Evolutionary conservation across 1,139 yeast species (phyloP).

Genomic region (Debaryomycetaceae sp.): DNA sequence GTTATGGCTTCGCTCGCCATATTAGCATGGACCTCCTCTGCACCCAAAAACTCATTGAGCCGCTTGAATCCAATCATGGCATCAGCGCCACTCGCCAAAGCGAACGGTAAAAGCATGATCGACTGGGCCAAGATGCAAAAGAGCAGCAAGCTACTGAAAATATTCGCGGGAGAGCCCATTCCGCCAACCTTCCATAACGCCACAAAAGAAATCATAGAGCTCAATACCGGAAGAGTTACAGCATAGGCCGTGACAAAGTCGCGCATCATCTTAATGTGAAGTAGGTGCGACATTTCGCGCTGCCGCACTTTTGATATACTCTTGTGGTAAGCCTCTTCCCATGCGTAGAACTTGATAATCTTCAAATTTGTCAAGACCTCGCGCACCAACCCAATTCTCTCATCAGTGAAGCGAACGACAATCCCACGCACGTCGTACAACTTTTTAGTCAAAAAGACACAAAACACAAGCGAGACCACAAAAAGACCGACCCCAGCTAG

Average conservation of each 20-base stretch:
- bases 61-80: constrained; percentile 41
- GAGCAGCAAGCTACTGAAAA: constrained; percentile 41
- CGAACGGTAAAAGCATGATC: constrained; percentile 41
- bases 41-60: constrained; percentile 31
- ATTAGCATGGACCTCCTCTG: constrained; percentile 18
- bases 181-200: constrained; percentile 31
- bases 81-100: constrained; percentile 45
- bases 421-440: constrained; percentile 27
- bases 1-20: constrained; percentile 3
- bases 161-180: constrained; percentile 28
- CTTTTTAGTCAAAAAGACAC: constrained; percentile 25
- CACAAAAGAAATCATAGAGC: constrained; percentile 18
- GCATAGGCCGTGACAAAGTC: constrained; percentile 38
- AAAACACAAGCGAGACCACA: constrained; percentile 25
- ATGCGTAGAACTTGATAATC: constrained; percentile 36
- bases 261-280: constrained; percentile 33
- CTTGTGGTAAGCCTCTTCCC: constrained; percentile 36
- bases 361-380: constrained; percentile 33
- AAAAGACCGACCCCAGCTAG: constrained; percentile 36
- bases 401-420: constrained; percentile 30
- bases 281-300: constrained; percentile 30
- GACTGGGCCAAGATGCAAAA: constrained; percentile 42
- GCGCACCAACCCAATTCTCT: constrained; percentile 33
- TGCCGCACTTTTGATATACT: constrained; percentile 25
- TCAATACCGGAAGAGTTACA: constrained; percentile 17